Evolutionary conservation across 352 stramenopile species (phyloP).

Genomic region (Pythium volutum): DNA sequence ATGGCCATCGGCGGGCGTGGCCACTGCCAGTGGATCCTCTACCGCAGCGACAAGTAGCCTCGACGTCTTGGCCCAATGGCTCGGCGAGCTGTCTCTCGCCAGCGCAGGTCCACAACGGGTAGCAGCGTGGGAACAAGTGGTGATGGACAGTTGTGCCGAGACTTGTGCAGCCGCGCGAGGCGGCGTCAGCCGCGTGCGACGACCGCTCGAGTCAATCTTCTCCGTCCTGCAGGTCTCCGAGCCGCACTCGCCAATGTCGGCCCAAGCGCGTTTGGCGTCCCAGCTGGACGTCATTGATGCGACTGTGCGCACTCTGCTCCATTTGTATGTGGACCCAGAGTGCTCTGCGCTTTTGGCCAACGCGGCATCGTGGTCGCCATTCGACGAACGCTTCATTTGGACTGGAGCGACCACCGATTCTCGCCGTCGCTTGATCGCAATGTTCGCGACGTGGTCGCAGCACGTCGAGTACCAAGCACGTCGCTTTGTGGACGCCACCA

Average conservation of each 20-base stretch:
- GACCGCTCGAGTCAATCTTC: constrained; percentile 4
- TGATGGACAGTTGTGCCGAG: background rate
- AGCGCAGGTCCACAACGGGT: constrained; percentile 1
- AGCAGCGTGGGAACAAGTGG: constrained; percentile 1
- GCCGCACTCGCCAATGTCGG: too few species aligned
- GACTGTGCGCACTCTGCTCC: constrained; percentile 2
- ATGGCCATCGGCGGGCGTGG: too few species aligned
- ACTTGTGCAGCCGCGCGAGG: background rate
- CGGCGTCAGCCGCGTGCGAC: background rate
- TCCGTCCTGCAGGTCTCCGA: constrained; percentile 1
- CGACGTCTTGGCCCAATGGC: constrained; percentile 1
- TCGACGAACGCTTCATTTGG: background rate
- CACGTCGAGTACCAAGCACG: background rate
- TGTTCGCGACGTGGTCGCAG: background rate
- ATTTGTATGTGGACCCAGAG: constrained; percentile 3
- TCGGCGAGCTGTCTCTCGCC: background rate
- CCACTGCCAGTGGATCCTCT: background rate
- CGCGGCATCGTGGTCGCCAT: background rate
- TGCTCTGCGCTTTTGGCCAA: background rate
- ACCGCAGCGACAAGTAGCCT: background rate
- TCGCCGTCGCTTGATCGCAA: background rate
- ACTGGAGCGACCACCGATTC: too few species aligned
- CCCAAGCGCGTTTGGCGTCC: background rate
- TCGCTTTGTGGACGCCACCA: background rate
- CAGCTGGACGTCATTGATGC: constrained; percentile 1